A percentile compares a stretch with the other conserved stretches of the same genome.
Conservation (phyloP, 208 protist genomes). For the Leishmania mexicana region DNA sequence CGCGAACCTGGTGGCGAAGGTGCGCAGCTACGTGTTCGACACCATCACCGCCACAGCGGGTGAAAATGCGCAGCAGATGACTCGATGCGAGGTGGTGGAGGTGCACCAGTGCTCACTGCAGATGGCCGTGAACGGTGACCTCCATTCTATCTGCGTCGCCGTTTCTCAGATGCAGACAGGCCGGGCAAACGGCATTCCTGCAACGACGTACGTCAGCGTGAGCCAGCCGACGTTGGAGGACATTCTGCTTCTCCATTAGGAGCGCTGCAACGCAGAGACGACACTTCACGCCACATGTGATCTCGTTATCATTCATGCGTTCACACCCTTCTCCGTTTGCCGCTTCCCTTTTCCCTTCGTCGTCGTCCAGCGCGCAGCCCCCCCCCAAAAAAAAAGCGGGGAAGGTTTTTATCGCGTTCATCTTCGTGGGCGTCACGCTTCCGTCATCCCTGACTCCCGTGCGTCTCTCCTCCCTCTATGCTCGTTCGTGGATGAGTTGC, state of each 20-base stretch:
- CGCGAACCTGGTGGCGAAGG: constrained; percentile 17
- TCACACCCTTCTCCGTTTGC: background rate
- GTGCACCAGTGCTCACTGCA: constrained; percentile 48
- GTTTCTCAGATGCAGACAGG: constrained; percentile 53
- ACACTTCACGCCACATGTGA: background rate
- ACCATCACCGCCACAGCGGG: constrained; percentile 2
- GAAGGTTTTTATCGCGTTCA: background rate
- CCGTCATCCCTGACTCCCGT: background rate
- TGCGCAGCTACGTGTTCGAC: constrained; percentile 38
- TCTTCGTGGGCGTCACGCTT: background rate
- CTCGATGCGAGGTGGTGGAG: constrained; percentile 47
- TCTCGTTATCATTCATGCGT: too few species aligned
- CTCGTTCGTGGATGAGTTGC: background rate
- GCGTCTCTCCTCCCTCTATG: background rate
- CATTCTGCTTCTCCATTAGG: constrained; percentile 50
- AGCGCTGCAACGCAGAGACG: background rate
- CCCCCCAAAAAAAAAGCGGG: too few species aligned
- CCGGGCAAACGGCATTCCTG: constrained; percentile 38
- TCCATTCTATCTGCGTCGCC: constrained; percentile 44
- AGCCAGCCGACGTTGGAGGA: constrained; percentile 75
- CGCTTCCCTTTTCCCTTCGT: background rate
- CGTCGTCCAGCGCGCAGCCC: too few species aligned
- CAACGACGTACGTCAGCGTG: constrained; percentile 60
- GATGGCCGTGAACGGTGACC: constrained; percentile 40
- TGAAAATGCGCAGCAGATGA: background rate